phyloP scores from a whole-genome alignment of 2,329 filamentous ascomycete species.

The Macrophomina pseudophaseolina region DNA sequence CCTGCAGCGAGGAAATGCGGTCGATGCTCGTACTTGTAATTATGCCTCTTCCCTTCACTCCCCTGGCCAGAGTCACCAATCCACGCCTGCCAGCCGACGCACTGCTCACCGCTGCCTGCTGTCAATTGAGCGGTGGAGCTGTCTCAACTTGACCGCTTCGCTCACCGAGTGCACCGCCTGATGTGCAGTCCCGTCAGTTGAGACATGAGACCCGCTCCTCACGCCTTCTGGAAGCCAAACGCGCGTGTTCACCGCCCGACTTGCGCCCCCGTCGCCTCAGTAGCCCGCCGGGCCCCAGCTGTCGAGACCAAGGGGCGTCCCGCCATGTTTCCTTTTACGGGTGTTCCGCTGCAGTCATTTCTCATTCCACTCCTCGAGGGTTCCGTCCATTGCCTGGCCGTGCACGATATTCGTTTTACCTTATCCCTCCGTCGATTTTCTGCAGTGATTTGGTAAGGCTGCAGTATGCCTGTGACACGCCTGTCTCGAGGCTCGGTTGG shows the following conservation, averaged over 20 bases:
- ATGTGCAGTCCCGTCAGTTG: slow-evolving; percentile 12
- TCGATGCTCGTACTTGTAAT: slow-evolving; percentile 26
- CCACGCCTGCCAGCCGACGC: slow-evolving; percentile 6
- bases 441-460: background rate
- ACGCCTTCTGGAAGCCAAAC: slow-evolving; percentile 14
- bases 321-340: background rate
- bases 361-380: background rate
- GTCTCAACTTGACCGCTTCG: slow-evolving; percentile 19
- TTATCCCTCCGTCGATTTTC: background rate
- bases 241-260: background rate
- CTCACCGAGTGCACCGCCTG: slow-evolving; percentile 3
- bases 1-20: slow-evolving; percentile 13
- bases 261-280: background rate
- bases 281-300: background rate
- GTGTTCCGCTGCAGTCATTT: background rate
- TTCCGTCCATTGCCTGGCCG: background rate
- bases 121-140: slow-evolving; percentile 12
- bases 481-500: slow-evolving; percentile 4
- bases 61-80: slow-evolving; percentile 17
- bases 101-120: background rate
- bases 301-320: background rate
- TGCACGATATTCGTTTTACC: background rate
- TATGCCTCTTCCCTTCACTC: slow-evolving; percentile 23
- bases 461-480: background rate
- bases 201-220: slow-evolving; percentile 3